phyloP scores from a whole-genome alignment of 495 filamentous ascomycete species.

The Neurospora pannonica region DNA sequence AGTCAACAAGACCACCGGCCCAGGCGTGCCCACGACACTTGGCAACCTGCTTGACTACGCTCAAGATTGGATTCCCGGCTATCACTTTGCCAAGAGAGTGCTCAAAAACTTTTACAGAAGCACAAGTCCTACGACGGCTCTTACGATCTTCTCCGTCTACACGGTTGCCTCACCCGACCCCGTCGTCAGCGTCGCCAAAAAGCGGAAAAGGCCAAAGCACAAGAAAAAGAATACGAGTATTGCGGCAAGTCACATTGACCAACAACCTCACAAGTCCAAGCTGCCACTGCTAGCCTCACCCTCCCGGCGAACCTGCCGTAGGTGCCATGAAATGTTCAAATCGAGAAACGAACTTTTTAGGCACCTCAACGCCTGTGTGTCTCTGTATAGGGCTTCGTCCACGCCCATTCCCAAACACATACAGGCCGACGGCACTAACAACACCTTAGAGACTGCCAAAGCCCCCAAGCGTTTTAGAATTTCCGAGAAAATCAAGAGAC shows the following conservation, averaged over 20 bases:
- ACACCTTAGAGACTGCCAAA: no score
- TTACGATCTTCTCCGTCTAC: not conserved
- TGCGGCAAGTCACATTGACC: not conserved
- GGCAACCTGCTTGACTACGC: not conserved
- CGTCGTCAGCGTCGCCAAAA: not conserved
- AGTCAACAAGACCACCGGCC: not conserved
- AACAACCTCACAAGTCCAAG: not conserved
- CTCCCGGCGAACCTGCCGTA: not conserved
- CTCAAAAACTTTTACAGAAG: not conserved
- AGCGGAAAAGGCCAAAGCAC: not conserved
- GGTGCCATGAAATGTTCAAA: not conserved
- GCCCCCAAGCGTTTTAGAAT: no score
- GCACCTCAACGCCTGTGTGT: not conserved
- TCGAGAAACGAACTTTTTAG: not conserved
- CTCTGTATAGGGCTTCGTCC: no score
- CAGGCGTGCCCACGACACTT: not conserved
- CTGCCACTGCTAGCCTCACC: not conserved
- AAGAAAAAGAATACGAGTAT: not conserved
- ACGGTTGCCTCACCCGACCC: not conserved
- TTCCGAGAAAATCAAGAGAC: no score
- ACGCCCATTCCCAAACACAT: no score
- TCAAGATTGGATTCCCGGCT: not conserved
- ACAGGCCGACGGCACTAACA: no score
- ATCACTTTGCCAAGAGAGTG: not conserved
- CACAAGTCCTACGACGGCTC: not conserved